Conservation (phyloP, 805 yeast species). For the Candida railenensis region DNA sequence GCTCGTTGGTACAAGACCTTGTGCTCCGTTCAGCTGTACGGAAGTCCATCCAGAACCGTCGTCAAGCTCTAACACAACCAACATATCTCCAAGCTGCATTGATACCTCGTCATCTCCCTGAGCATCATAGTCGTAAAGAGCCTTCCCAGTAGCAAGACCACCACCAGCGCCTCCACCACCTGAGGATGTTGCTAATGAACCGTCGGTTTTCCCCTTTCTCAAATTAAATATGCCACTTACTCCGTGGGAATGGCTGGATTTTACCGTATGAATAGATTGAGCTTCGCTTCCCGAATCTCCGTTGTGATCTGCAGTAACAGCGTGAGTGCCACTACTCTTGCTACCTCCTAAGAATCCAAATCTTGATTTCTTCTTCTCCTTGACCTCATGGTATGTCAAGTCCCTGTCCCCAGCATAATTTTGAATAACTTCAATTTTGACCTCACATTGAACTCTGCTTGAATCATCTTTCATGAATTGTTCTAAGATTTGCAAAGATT, state of each 20-base stretch:
- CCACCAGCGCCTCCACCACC: slow-evolving; percentile 7
- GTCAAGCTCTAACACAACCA: slow-evolving; percentile 63
- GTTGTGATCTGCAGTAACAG: slow-evolving; percentile 8
- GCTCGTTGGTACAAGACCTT: slow-evolving; percentile 84
- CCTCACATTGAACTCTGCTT: slow-evolving; percentile 71
- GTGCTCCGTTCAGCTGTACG: slow-evolving; percentile 45
- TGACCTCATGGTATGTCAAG: slow-evolving; percentile 54
- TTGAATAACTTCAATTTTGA: slow-evolving; percentile 87
- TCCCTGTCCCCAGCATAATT: slow-evolving; percentile 78
- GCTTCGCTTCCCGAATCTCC: slow-evolving; percentile 19
- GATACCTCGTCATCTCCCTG: slow-evolving; percentile 75
- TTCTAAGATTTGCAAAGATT: slow-evolving; percentile 53
- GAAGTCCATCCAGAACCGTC: slow-evolving; percentile 94
- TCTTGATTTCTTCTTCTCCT: slow-evolving; percentile 53
- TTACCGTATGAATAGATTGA: slow-evolving; percentile 35
- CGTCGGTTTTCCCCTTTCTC: slow-evolving; percentile 29
- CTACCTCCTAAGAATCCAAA: slow-evolving; percentile 51
- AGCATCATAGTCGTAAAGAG: slow-evolving; percentile 64
- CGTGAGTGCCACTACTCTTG: slow-evolving; percentile 11
- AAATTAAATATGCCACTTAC: slow-evolving; percentile 38
- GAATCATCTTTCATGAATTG: slow-evolving; percentile 74
- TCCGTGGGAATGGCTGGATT: slow-evolving; percentile 25
- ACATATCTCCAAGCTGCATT: slow-evolving; percentile 57
- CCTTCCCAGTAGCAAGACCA: slow-evolving; percentile 38
- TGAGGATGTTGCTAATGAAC: slow-evolving; percentile 18